A percentile compares a stretch with the other conserved stretches of the same genome.
phyloP scores from a whole-genome alignment of 495 filamentous ascomycete species.

The Tuber microsphaerosporum region DNA sequence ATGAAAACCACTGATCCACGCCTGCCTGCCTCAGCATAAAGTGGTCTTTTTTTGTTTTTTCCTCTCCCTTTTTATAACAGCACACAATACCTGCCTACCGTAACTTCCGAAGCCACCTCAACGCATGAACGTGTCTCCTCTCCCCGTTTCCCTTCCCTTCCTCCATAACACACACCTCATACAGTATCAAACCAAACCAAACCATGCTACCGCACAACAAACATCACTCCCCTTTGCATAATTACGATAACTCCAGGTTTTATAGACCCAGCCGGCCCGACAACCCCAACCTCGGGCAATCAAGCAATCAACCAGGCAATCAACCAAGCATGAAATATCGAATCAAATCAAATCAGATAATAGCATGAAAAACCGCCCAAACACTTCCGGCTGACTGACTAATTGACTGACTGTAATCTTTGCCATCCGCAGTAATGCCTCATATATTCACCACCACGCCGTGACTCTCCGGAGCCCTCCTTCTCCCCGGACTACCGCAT shows the following conservation, averaged over 20 bases:
- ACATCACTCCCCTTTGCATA: neutral
- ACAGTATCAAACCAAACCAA: neutral
- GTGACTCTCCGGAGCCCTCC: neutral
- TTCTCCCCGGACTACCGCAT: neutral
- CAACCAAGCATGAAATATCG: neutral
- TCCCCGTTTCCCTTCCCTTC: neutral
- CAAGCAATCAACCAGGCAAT: neutral
- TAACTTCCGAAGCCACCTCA: constrained; percentile 4
- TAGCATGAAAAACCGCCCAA: neutral
- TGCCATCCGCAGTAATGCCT: constrained; percentile 4
- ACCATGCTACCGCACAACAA: neutral
- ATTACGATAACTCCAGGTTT: neutral
- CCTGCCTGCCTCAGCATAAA: neutral
- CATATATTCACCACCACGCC: neutral
- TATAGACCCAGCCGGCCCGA: neutral
- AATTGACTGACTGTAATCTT: neutral
- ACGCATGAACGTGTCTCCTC: constrained; percentile 1
- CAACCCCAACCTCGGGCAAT: neutral
- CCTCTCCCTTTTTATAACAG: neutral
- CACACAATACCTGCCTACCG: neutral
- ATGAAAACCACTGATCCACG: neutral
- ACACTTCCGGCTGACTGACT: neutral
- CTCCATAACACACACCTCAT: neutral
- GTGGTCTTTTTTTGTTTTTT: neutral
- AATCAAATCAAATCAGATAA: neutral